phyloP scores from a whole-genome alignment of 371 early-diverging fungal species.

The Phascolomyces articulosus region DNA sequence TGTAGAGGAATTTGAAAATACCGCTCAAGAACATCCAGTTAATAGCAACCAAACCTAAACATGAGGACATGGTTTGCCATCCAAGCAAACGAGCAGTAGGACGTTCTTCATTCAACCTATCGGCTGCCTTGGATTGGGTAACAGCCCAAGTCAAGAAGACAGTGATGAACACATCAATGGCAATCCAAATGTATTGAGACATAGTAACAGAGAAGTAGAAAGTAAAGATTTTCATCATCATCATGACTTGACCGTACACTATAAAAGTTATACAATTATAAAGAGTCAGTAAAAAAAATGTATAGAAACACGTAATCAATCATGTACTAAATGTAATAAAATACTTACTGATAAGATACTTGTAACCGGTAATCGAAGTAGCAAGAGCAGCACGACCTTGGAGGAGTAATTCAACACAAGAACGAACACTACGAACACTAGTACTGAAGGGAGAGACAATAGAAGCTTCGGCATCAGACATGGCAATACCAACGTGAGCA shows the following conservation, averaged over 20 bases:
- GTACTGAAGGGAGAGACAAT: conserved; percentile 89
- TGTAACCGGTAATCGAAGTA: conserved; percentile 76
- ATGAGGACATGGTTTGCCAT: conserved; percentile 70
- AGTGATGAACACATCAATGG: conserved; percentile 68
- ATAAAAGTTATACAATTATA: background rate
- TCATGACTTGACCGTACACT: conserved; percentile 78
- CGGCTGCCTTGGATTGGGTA: conserved; percentile 68
- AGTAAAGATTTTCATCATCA: conserved; percentile 64
- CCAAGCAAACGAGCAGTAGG: conserved; percentile 84
- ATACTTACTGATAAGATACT: conserved; percentile 57
- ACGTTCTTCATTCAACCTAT: conserved; percentile 55
- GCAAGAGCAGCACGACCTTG: conserved; percentile 82
- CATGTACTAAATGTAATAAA: too few species aligned
- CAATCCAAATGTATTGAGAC: conserved; percentile 66
- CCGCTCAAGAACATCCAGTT: conserved; percentile 64
- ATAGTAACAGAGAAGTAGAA: conserved; percentile 62
- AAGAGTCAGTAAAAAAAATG: conserved; percentile 26
- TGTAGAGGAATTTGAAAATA: conserved; percentile 46
- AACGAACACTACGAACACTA: conserved; percentile 62
- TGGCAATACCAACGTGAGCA: conserved; percentile 90
- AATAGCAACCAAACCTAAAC: conserved; percentile 70
- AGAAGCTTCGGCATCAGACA: conserved; percentile 86
- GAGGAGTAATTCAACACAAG: conserved; percentile 75
- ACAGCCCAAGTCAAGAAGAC: conserved; percentile 72
- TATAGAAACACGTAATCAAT: background rate